Percentiles rank a stretch among this genome's conserved stretches.
Conservation (phyloP, 805 yeast genomes). For the Metschnikowia rubicola region DNA sequence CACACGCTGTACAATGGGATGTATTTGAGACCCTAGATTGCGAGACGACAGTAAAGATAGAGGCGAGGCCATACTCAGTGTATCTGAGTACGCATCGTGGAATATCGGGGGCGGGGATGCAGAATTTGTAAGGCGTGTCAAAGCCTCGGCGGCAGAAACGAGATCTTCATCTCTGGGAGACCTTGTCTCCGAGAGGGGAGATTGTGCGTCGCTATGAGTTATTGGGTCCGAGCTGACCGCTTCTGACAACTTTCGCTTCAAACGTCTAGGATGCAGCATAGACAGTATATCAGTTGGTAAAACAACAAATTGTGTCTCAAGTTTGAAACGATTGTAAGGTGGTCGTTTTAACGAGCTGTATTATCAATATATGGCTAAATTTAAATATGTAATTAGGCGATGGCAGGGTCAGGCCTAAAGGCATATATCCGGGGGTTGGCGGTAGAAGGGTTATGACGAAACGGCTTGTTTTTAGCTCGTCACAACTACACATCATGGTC, state of each 20-base stretch:
- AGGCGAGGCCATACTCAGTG: conserved; percentile 14
- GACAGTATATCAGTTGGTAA: background rate
- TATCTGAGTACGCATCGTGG: conserved; percentile 4
- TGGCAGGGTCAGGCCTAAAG: background rate
- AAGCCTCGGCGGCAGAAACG: conserved; percentile 41
- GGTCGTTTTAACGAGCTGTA: background rate
- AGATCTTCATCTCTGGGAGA: conserved; percentile 21
- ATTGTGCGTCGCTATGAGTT: background rate
- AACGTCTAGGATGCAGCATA: conserved; percentile 11
- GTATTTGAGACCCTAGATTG: conserved; percentile 21
- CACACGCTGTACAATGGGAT: conserved; percentile 39
- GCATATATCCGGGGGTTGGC: background rate
- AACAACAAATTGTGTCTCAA: too few species aligned
- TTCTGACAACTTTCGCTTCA: conserved; percentile 14
- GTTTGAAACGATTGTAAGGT: too few species aligned
- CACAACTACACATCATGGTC: conserved; percentile 2
- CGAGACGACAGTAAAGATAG: conserved; percentile 11
- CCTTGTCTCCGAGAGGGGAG: background rate
- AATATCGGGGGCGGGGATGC: conserved; percentile 20
- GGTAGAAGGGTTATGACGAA: too few species aligned
- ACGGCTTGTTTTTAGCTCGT: too few species aligned
- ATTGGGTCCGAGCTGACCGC: conserved; percentile 5
- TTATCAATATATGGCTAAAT: too few species aligned
- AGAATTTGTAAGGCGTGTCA: conserved; percentile 32
- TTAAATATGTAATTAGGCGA: background rate